Percentiles rank a stretch among this genome's conserved stretches.
These are phyloP conservation scores for Metarhizium sp. DNA, from an alignment of 2,329 filamentous ascomycete species.

Conservation along the genomic window DNA sequence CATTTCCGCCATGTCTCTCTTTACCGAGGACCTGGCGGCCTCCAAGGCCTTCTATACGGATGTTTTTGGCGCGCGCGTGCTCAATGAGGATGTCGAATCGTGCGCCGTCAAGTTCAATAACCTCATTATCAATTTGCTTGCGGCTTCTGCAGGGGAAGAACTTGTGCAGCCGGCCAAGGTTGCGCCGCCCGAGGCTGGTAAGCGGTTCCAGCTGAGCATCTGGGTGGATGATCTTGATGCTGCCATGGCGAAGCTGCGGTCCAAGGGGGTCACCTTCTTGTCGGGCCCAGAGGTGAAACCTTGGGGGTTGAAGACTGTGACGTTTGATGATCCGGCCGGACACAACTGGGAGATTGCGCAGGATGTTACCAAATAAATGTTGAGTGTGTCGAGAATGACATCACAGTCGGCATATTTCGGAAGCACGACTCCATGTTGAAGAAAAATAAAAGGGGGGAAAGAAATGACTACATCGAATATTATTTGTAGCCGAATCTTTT, in stretches of 20 bases:
- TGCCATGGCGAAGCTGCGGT: slow-evolving; percentile 4
- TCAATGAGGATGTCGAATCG: slow-evolving; percentile 8
- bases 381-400: background rate
- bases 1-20: slow-evolving; percentile 7
- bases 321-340: slow-evolving; percentile 9
- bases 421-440: too few relatives aligned
- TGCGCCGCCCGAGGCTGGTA: background rate
- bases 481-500: background rate
- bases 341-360: slow-evolving; percentile 5
- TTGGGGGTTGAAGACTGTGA: slow-evolving; percentile 6
- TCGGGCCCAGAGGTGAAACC: slow-evolving; percentile 7
- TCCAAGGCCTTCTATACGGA: background rate
- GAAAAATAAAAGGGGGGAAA: background rate
- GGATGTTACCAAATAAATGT: background rate
- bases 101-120: slow-evolving; percentile 9
- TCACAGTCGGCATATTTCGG: background rate
- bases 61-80: slow-evolving; percentile 7
- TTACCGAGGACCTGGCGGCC: background rate
- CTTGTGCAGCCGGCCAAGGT: background rate
- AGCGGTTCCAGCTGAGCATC: slow-evolving; percentile 6
- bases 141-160: background rate
- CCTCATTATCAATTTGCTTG: slow-evolving; percentile 6
- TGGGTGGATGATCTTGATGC: slow-evolving; percentile 9
- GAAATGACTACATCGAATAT: background rate
- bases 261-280: slow-evolving; percentile 6